Evolutionary conservation across 2,329 filamentous ascomycete species (phyloP), one percentile per base, ranked within the genome.

Genomic region (Colletotrichum tropicale): DNA sequence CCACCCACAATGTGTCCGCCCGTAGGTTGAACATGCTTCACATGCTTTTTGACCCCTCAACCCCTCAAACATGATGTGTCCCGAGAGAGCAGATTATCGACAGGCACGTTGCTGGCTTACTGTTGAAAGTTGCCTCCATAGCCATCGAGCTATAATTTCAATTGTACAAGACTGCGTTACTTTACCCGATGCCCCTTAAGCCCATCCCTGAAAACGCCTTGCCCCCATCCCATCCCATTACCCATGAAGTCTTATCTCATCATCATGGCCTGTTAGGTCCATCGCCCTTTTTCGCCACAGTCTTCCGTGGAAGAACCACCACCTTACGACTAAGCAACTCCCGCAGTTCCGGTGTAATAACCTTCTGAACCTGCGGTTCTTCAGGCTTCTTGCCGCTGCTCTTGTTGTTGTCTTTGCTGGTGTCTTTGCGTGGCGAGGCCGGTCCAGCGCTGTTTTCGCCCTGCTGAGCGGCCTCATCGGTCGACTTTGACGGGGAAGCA

Each of bases 301-400:
- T 84, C 87, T 79, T 83, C 83, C 34, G 86, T 28, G 86, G 84
- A 26, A 89, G 81, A 10, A 89, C 81, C 67, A 88, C 87, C 9
- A 89, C 85, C 66, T 87, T 85, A 58, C 85, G 84, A 78, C 87
- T 91, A 55, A 92, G 80, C 55, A 92, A 80, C 75, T 86, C 87
- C 65, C 91, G 86, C 77, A 92, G 81, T 81, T 92, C 90, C 0
- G 90, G 90, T 3, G 89, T 91, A 66, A 92, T 91, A 16, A 90
- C 84, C 80, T 87, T 89, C 56, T 85, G 81, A 10, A 82, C 79
- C 70, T 83, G 76, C 18, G 83, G 79, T 7, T 81, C 76, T 71
- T 83, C 76, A 5, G 82, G 80, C 6, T 79, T 79, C 38, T 84
- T 85, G n/a, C 82, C 80, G 13, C 81, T 82, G 69, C 87, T 87